Evolutionary conservation across 768 basidiomycete species (phyloP), one percentile per base, ranked within the genome.

Genomic region (Macrocybe gigantea): DNA sequence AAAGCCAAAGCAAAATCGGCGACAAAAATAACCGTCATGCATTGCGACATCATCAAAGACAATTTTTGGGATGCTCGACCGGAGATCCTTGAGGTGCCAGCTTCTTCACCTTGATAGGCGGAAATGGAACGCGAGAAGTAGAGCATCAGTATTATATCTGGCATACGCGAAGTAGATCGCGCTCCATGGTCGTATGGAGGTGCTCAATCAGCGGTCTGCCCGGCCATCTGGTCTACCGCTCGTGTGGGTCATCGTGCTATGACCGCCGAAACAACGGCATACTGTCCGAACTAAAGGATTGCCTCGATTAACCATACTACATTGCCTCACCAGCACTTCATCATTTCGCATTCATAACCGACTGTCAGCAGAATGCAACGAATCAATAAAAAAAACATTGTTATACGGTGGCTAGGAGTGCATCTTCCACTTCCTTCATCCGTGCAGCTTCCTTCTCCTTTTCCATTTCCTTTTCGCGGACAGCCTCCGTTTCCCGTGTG

Each of bases 31-130:
- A 72, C 70, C 5, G 68, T 92, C 1, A 53, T 83, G 22, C 90
- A 95, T 54, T 88, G 83, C 60, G 93, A 95, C 66, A 77, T 95
- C 49, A 93, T 95, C 50, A 74, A 76, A 46, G 80, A 88, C 45
- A 77, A 73, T 0, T 94, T 95, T 65, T 96, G 93, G 93, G 61
- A 72, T 6, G 67, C 71, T 30, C 65, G 84, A 45, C 77, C 80
- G 7, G 64, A 73, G 42, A 57, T 90, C 22, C 68, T 88, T 46
- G 64, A 58, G 10, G 65, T 64, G 22, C 73, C 53, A 67, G 48
- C 38, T 15, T 41, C 13, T 7, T 45, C 4, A 4, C 22, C 4
- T 22, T 22, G 22, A 22, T 22, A 22, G 22, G 22, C 4, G 22
- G 22, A 22, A 22, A 22, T 22, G 22, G 22, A 22, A 22, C 22